Conservation (phyloP, 108 stramenopile genomes). For the Nitzschia inconspicua region DNA sequence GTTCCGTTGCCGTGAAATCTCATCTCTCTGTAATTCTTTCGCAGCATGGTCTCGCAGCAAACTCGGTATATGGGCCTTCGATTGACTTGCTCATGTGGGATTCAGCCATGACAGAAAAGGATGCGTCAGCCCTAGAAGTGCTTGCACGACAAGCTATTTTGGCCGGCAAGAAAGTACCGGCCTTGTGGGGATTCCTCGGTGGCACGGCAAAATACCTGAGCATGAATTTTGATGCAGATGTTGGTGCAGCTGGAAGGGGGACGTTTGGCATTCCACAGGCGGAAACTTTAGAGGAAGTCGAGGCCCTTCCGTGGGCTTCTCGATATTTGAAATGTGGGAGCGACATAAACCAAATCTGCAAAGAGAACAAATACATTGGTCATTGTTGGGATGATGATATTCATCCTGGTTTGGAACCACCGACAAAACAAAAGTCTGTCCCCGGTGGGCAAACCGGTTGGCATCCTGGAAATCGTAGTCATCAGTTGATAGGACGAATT, state of each 20-base stretch:
- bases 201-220: constrained; percentile 32
- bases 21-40: too few relatives aligned
- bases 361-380: constrained; percentile 35
- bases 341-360: constrained; percentile 29
- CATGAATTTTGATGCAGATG: constrained; percentile 40
- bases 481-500: constrained; percentile 55
- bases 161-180: constrained; percentile 45
- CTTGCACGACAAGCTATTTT: constrained; percentile 61
- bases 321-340: constrained; percentile 47
- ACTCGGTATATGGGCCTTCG: constrained; percentile 56
- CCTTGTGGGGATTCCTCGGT: constrained; percentile 31
- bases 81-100: constrained; percentile 71
- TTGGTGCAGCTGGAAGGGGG: constrained; percentile 33
- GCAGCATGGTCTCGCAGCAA: constrained; percentile 47
- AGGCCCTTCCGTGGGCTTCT: constrained; percentile 52
- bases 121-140: constrained; percentile 32
- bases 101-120: constrained; percentile 44
- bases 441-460: constrained; percentile 28
- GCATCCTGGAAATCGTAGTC: constrained; percentile 62
- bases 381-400: constrained; percentile 65
- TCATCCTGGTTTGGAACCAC: constrained; percentile 41
- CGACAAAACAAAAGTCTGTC: constrained; percentile 22
- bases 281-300: constrained; percentile 27
- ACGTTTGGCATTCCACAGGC: constrained; percentile 38
- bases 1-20: too few relatives aligned